phyloP scores from a whole-genome alignment of 305 asterid species.

The Fraxinus ornus region DNA sequence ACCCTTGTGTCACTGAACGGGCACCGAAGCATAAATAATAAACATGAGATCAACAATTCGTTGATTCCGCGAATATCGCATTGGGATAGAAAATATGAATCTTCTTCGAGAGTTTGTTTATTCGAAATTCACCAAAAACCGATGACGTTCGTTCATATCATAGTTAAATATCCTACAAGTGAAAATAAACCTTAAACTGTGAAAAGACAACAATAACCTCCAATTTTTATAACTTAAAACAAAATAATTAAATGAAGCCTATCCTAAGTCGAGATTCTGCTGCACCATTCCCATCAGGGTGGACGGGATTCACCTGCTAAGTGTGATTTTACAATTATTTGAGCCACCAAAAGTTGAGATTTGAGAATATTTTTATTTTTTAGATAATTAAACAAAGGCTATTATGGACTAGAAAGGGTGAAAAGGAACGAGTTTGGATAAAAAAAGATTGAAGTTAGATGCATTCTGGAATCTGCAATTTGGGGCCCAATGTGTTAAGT shows the following conservation, averaged over 20 bases:
- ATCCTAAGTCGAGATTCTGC: not conserved
- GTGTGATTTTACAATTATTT: not conserved
- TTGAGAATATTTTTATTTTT: not conserved
- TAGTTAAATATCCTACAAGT: not conserved
- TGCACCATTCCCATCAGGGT: not conserved
- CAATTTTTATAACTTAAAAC: not conserved
- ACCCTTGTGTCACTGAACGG: not conserved
- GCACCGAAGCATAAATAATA: not conserved
- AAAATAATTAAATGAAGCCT: too few relatives aligned
- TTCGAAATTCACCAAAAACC: too few relatives aligned
- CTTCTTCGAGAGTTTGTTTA: not conserved
- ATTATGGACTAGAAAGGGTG: not conserved
- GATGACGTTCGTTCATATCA: not conserved
- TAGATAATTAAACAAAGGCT: not conserved
- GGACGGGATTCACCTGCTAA: not conserved
- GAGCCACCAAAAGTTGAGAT: not conserved
- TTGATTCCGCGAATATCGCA: not conserved
- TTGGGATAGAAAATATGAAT: too few relatives aligned
- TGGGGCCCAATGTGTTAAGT: too few relatives aligned
- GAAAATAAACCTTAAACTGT: not conserved
- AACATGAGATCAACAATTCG: not conserved
- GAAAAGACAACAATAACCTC: not conserved
- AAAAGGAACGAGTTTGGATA: not conserved
- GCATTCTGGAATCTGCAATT: too few relatives aligned
- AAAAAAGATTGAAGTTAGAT: too few relatives aligned